Conservation (phyloP, 2,329 filamentous ascomycete species). For the Fusarium setosum region DNA sequence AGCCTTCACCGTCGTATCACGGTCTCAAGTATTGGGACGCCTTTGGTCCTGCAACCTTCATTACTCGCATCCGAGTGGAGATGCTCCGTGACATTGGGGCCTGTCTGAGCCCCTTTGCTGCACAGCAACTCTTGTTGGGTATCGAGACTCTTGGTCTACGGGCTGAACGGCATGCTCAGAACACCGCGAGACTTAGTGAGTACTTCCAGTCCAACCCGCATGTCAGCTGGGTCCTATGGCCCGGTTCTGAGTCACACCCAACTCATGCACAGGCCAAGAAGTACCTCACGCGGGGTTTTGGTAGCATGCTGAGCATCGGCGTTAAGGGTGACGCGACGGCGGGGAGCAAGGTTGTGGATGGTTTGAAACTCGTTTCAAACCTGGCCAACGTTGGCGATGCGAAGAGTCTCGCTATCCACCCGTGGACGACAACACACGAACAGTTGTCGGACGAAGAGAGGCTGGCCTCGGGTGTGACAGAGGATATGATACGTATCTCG, state of each 20-base stretch:
- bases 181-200: constrained; percentile 80
- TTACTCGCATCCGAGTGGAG: constrained; percentile 87
- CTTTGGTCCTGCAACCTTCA: constrained; percentile 83
- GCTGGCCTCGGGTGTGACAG: constrained; percentile 80
- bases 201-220: constrained; percentile 85
- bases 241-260: constrained; percentile 82
- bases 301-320: constrained; percentile 91
- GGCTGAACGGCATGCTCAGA: constrained; percentile 85
- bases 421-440: constrained; percentile 93
- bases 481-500: constrained; percentile 92
- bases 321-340: constrained; percentile 86
- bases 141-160: constrained; percentile 89
- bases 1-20: constrained; percentile 89
- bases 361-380: constrained; percentile 93
- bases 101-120: constrained; percentile 85
- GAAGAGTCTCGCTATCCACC: constrained; percentile 93
- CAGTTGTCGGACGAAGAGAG: constrained; percentile 88
- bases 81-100: constrained; percentile 87
- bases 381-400: constrained; percentile 71
- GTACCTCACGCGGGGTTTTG: constrained; percentile 85
- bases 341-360: constrained; percentile 88
- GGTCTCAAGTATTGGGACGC: constrained; percentile 93
- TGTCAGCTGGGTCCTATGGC: constrained; percentile 93
- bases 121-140: constrained; percentile 89
- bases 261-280: constrained; percentile 83